Evolutionary conservation across 129 eudicot genomes (phyloP), one percentile per base, ranked within the genome.

Genomic region (Flaveria trinervia): DNA sequence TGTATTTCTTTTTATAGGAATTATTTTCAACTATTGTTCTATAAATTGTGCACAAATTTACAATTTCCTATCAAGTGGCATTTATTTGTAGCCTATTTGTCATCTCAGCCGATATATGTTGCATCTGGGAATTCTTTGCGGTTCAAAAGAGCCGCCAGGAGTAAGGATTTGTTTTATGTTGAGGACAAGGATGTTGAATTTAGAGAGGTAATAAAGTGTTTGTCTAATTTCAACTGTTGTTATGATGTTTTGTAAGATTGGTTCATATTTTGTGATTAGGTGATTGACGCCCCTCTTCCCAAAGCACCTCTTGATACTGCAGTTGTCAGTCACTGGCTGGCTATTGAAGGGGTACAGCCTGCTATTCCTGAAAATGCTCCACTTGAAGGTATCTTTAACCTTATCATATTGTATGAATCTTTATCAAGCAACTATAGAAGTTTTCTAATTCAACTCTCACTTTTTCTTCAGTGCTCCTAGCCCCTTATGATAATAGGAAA

Each of bases 341-440:
- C 99, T 45, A 80, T 95, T 77, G 99, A 95, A 83, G 99, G 97
- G 18, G 92, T 95, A 73, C 97, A 91, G 60, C 99, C 99, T 83
- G 89, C 96, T 10, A 88, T 88, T 80, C 92, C 97, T 20, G 97
- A 88, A 83, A 92, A 92, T 75, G 86, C 92, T 80, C 89, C 92
- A 22, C 78, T 82, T 45, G 96, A 95, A 86, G 97, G 97, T 87
- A 73, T 72, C 68, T 30, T 30, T 4, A 75, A 20, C 68, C 45
- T 65, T 16, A 73, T 73, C 65, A 51, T 14, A 1, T 69, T 45
- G 9, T 52, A 64, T 76, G 26, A 18, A 13, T 49, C n/a, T 30
- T 85, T 23, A 36, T 41, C 59, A 28, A 51, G 7, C 44, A 13
- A n/a, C 17, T 44, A 18, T 9, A 54, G 36, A 70, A 65, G 28